These are phyloP conservation scores for Coffea canephora DNA, from an alignment of 257 asterid species.

Conservation along the genomic window DNA sequence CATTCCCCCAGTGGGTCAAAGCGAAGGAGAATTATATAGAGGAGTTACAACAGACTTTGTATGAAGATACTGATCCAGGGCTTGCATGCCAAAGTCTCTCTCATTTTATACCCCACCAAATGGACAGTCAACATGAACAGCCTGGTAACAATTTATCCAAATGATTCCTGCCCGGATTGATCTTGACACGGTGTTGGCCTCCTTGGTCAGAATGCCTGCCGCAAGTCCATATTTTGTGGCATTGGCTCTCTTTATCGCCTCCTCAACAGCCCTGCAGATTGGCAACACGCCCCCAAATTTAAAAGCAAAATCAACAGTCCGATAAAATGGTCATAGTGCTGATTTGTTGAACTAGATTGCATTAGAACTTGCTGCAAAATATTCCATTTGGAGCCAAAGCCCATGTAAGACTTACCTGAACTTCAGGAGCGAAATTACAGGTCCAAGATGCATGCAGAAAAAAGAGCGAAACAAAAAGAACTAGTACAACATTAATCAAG, in stretches of 20 bases:
- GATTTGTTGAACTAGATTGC: too few species aligned
- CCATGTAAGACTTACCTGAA: too few species aligned
- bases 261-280: constrained; percentile 55
- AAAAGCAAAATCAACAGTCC: too few species aligned
- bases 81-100: constrained; percentile 72
- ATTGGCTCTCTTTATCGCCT: constrained; percentile 77
- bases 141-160: constrained; percentile 79
- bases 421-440: too few species aligned
- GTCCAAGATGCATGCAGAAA: too few species aligned
- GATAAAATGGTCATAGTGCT: too few species aligned
- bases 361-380: too few species aligned
- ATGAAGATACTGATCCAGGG: constrained; percentile 55
- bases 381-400: too few species aligned
- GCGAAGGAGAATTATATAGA: constrained; percentile 76
- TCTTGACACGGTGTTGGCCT: constrained; percentile 79
- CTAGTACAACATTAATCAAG: not conserved
- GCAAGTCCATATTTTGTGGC: constrained; percentile 71
- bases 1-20: constrained; percentile 1
- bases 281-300: not conserved
- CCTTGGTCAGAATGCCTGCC: constrained; percentile 76
- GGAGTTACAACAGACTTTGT: constrained; percentile 72
- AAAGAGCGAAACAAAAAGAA: too few species aligned
- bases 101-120: constrained; percentile 77
- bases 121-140: constrained; percentile 53
- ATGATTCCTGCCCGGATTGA: constrained; percentile 70